These are phyloP conservation scores for Haplosporangium gracile DNA, from an alignment of 192 early-diverging fungal species.

Conservation along the genomic window DNA sequence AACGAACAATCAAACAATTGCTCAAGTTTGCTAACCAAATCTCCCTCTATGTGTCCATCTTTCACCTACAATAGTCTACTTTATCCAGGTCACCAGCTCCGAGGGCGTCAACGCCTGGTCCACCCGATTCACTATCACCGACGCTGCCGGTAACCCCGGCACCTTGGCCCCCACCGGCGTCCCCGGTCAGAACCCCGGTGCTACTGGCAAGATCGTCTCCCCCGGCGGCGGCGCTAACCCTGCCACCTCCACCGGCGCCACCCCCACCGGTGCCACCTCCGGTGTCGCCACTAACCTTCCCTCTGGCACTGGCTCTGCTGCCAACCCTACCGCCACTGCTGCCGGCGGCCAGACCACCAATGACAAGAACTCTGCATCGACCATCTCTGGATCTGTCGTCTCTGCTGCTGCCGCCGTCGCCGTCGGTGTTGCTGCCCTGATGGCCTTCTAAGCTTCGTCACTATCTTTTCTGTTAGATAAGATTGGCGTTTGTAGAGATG, in stretches of 20 bases:
- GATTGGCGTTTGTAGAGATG: background rate
- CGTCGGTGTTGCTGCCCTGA: slow-evolving; percentile 35
- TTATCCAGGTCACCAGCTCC: slow-evolving; percentile 12
- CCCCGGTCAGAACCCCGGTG: slow-evolving; percentile 33
- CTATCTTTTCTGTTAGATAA: background rate
- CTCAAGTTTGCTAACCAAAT: background rate
- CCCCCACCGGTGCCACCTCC: background rate
- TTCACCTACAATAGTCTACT: slow-evolving; percentile 31
- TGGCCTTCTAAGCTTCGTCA: slow-evolving; percentile 6
- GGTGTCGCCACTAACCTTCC: background rate
- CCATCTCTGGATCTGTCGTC: slow-evolving; percentile 29
- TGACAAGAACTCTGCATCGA: background rate
- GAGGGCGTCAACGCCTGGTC: slow-evolving; percentile 18
- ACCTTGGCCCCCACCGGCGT: slow-evolving; percentile 32
- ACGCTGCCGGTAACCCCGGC: slow-evolving; percentile 11
- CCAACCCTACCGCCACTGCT: background rate
- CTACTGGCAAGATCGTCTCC: slow-evolving; percentile 30
- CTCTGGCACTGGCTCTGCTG: slow-evolving; percentile 11
- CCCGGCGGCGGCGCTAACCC: background rate
- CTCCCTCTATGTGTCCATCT: background rate
- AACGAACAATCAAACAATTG: background rate
- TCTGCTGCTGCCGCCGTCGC: slow-evolving; percentile 18
- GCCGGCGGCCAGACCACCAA: slow-evolving; percentile 6
- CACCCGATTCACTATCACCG: slow-evolving; percentile 56
- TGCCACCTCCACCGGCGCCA: background rate